Base-by-base conservation (phyloP, 2,329 filamentous ascomycete genomes). In the Lecanicillium sp. region DNA sequence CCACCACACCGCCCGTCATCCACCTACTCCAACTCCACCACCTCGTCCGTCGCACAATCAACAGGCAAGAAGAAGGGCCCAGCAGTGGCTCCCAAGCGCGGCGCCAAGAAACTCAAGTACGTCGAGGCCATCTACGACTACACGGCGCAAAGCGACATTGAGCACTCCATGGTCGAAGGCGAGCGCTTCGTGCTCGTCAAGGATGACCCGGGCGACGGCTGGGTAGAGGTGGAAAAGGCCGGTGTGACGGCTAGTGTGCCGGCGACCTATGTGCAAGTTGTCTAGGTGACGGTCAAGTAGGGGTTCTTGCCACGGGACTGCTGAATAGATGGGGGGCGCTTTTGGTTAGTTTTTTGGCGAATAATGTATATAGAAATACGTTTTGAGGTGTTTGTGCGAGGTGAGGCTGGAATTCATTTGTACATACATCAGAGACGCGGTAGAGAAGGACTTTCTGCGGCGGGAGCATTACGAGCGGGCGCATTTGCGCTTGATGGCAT, bases 51-150 rank as follows among this genome's bases (percentile, higher is more conserved):
- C 7, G 43, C 54, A 7, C 47, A 48, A 13, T 53, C 57, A 8
- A 51, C 66, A 5, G 54, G 58, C 29, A 94, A 89, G 67, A 94
- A 94, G 62, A 88, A 94, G 58, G 89, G 89, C 0, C 89, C 89
- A 0, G 88, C 83, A 0, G 92, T 98, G 4, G 92, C 92, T 12
- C 92, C 92, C 4, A 82, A 82, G 49, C 78, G 89, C 9, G 89
- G 89, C 12, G 89, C 88, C 4, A 95, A 95, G 75, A 95, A 94
- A 59, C 70, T 95, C 27, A 86, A 83, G 55, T 94, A 96, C 52
- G 90, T 94, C 2, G 85, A 95, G 57, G 92, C 92, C 2, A 49
- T 96, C 51, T 98, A 96, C 58, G 86, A 92, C 36, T 98, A 98
- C 58, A 71, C 80, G 37, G 87, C 90, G 14, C 81, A 87, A 51